Base-by-base conservation (phyloP, 495 filamentous ascomycete genomes). In the Daldinia grandis region DNA sequence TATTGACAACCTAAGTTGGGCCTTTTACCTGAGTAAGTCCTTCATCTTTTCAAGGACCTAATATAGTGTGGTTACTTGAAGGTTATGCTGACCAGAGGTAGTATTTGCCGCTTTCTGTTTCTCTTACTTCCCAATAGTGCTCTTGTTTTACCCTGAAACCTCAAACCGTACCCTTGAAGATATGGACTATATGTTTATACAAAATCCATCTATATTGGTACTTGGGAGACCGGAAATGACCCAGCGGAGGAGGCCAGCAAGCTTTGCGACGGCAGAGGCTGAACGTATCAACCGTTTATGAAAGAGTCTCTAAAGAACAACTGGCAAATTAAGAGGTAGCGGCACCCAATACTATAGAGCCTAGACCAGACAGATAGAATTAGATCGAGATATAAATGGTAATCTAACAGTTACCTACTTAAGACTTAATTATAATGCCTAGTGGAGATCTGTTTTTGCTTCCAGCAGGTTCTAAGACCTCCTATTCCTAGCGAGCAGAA, bases 131-230 rank as follows among this genome's bases (percentile, higher is more conserved):
- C 77, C 77, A 15, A 59, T 76, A 12, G 75, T 80, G 3, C 73
- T 73, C 7, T 58, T 72, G 10, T 72, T 79, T 31, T 80, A 80
- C 31, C 78, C 78, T 0, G 78, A 80, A 42, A 79, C 78, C 2
- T 75, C 77, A 7, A 66, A 72, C 0, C 71, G 78, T 0, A 78
- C 76, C 2, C 72, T 79, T 0, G 78, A 80, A 47, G 77, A 80
- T 40, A 79, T 80, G 78, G 77, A 80, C 31, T 58, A 78, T 1
- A 78, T 79, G 54, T 80, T 80, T 62, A 66, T 76, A 25, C 73
- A 74, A 24, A 75, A 80, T 42, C 78, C 76, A 6, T 76, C 77
- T 1, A 47, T 78, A 14, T 59, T 80, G 35, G 78, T 80, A 15
- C 72, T 72, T 12, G 73, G 77, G 10, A 78, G 76, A 15, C 15